Evolutionary conservation across 108 stramenopile species (phyloP).

Genomic region (Nannochloropsis salina): DNA sequence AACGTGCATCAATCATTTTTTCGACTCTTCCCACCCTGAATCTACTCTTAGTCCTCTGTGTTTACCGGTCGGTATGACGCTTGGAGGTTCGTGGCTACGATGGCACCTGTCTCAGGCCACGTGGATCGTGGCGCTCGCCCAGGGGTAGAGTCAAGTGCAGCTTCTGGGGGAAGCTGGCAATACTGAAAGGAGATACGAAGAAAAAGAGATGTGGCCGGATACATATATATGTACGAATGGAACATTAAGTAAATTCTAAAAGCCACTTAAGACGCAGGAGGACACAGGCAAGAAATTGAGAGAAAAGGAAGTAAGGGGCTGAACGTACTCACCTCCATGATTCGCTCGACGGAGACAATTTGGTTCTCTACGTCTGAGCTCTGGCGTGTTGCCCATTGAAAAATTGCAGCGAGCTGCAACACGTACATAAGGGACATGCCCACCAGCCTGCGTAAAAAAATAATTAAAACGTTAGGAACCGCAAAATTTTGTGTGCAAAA

Average conservation of each 20-base stretch:
- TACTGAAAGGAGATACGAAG: slow-evolving; percentile 4
- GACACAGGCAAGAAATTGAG: background rate
- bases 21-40: too few relatives aligned
- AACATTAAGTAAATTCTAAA: background rate
- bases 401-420: slow-evolving; percentile 51
- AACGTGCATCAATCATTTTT: too few relatives aligned
- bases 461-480: background rate
- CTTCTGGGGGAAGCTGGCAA: slow-evolving; percentile 40
- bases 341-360: slow-evolving; percentile 84
- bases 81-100: slow-evolving; percentile 45
- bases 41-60: background rate
- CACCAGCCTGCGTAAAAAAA: background rate
- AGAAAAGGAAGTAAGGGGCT: background rate
- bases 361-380: slow-evolving; percentile 84
- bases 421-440: slow-evolving; percentile 48
- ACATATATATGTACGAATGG: too few relatives aligned
- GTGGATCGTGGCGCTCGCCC: slow-evolving; percentile 27
- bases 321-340: slow-evolving; percentile 54
- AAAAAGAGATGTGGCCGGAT: background rate
- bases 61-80: slow-evolving; percentile 30
- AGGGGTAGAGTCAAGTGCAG: slow-evolving; percentile 23
- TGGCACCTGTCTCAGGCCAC: slow-evolving; percentile 48
- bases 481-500: background rate
- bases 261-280: background rate
- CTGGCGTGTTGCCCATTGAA: slow-evolving; percentile 63